phyloP scores from a whole-genome alignment of 768 basidiomycete species.

The Cystobasidium tubakii region DNA sequence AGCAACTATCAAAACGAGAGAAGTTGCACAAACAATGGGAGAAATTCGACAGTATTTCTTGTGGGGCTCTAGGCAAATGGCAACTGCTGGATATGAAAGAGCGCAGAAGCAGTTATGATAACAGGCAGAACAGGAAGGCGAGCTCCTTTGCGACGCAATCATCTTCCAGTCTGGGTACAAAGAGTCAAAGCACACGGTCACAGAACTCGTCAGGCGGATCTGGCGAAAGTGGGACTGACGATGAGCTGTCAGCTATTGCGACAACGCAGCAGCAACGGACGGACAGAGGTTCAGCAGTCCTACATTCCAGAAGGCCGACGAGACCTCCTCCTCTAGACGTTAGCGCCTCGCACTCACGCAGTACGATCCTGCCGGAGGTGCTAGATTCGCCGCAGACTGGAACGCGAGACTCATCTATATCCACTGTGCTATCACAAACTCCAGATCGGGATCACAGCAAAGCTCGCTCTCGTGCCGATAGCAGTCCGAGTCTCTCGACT shows the following conservation, averaged over 20 bases:
- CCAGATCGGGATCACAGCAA: not conserved
- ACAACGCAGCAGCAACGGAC: too few species aligned
- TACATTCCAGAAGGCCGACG: not conserved
- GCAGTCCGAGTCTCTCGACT: slow-evolving; percentile 5
- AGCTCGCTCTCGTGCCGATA: not conserved
- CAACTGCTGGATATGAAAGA: slow-evolving; percentile 5
- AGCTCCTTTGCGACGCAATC: not conserved
- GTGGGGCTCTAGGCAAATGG: slow-evolving; percentile 24
- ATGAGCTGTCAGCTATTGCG: not conserved
- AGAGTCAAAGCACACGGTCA: not conserved
- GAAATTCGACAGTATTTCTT: slow-evolving; percentile 25
- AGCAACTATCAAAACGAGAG: slow-evolving; percentile 31
- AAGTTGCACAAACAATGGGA: slow-evolving; percentile 7
- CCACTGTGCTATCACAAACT: not conserved
- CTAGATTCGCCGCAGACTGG: not conserved
- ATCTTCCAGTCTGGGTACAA: not conserved
- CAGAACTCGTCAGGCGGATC: slow-evolving; percentile 8
- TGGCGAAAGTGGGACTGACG: slow-evolving; percentile 1
- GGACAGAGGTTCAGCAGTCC: not conserved
- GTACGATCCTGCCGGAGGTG: not conserved
- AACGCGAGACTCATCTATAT: not conserved
- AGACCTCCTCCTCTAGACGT: not conserved
- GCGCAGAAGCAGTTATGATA: slow-evolving; percentile 2
- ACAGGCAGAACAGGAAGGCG: not conserved
- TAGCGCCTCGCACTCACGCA: not conserved